Base-by-base conservation (phyloP, 2,329 filamentous ascomycete species). In the Tolypocladium ophioglossoides region DNA sequence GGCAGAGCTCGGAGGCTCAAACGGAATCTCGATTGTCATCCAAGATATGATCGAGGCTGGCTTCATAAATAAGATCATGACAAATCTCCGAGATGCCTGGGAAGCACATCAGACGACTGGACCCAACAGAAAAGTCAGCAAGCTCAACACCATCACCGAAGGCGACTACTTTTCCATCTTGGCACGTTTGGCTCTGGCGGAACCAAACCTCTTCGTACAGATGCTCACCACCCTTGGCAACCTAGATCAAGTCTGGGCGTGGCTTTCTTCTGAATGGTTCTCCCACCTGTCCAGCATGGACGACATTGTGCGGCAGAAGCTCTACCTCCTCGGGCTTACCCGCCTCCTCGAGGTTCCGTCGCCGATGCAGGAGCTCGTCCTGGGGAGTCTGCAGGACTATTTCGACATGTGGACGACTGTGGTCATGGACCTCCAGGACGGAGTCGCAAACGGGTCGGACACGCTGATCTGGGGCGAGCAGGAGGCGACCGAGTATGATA, bases 141-240 rank as follows among this genome's bases (percentile, higher is more conserved):
- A 82, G 34, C 80, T 96, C 37, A 86, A 86, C 61, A 83, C 84
- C 14, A 78, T 91, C 12, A 85, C 88, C 1, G 84, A 96, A 64
- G 87, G 87, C 0, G 89, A 96, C 65, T 96, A 95, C 67, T 87
- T 95, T 64, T 81, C 83, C 5, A 83, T 97, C 2, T 77, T 99
- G 2, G 85, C 89, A 2, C 86, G 91, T 1, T 78, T 97, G 18
- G 82, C 85, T 0, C 72, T 95, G 2, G 84, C 85, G 1, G 86
- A 87, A 39, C 89, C 91, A 1, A 70, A 71, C 2, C 74, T 87
- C 2, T 86, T 96, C 60, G 73, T 85, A 5, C 75, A 80, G 20
- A 73, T 83, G 68, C 68, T 86, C 20, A 68, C 69, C 20, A 70
- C 73, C 4, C 70, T 78, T 56, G 74, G 73, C 1, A 63, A 68